A percentile compares a stretch with the other conserved stretches of the same genome.
Conservation (phyloP, 345 rosid species). For the Citrus cavaleriei region DNA sequence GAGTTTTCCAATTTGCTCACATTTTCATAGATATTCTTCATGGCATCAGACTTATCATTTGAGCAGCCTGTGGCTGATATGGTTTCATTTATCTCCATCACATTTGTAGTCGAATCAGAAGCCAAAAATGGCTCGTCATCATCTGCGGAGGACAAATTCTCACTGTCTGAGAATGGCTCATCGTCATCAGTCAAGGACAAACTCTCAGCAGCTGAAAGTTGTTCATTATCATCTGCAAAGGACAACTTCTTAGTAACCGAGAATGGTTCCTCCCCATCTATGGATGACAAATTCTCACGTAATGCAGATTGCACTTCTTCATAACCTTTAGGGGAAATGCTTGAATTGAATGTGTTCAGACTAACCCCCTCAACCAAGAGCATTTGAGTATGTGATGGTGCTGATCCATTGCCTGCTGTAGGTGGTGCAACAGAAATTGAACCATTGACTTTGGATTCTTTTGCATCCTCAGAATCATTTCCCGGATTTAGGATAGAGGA, state of each 20-base stretch:
- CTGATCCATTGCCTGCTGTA: conserved; percentile 27
- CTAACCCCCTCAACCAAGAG: conserved; percentile 12
- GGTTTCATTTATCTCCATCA: conserved; percentile 5
- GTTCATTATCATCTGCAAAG: conserved; percentile 14
- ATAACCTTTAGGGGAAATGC: conserved; percentile 10
- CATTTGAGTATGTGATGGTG: conserved; percentile 11
- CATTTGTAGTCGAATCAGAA: conserved; percentile 16
- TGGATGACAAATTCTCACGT: background rate
- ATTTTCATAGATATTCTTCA: conserved; percentile 2
- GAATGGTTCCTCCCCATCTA: conserved; percentile 18
- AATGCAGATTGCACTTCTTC: conserved; percentile 21
- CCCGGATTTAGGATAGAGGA: conserved; percentile 37
- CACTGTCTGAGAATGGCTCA: conserved; percentile 15
- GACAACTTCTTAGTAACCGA: conserved; percentile 15
- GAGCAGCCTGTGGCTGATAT: background rate
- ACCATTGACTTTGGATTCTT: conserved; percentile 21
- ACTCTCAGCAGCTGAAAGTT: conserved; percentile 18
- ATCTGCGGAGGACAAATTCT: conserved; percentile 8
- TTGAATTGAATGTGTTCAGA: background rate
- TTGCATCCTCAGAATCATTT: conserved; percentile 20
- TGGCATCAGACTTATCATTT: conserved; percentile 6
- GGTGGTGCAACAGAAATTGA: conserved; percentile 13
- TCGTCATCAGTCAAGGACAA: conserved; percentile 12
- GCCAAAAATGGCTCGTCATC: background rate
- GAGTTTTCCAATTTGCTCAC: background rate